Base-by-base conservation (phyloP, 176 grass and related monocot species). In the Coix lacrymajobi region DNA sequence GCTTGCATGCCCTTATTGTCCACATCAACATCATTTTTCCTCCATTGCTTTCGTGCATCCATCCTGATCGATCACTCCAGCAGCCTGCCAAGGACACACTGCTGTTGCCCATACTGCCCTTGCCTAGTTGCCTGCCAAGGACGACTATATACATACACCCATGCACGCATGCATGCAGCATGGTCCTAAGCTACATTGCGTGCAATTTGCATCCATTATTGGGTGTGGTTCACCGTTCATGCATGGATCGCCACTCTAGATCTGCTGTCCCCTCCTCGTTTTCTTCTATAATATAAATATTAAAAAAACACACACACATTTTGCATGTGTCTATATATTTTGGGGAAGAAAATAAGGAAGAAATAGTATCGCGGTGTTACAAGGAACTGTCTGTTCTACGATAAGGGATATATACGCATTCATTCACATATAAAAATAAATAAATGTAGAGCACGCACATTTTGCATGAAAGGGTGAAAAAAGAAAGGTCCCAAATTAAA, bases 11-110 rank as follows among this genome's bases (percentile, higher is more conserved):
- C 76, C 73, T 58, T 82, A 51, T 86, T 83, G 88, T 90, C 79
- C 88, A 78, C 83, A 71, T 86, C 73, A 44, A 76, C 83, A 86
- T 86, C 88, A 90, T 82, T 65, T 77, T 24, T 11, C 54, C 51
- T 17, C 15, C 5, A 7, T n/a, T 81, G n/a, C n/a, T n/a, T n/a
- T n/a, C n/a, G n/a, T n/a, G n/a, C n/a, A n/a, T n/a, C n/a, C n/a
- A n/a, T n/a, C n/a, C n/a, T n/a, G n/a, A n/a, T n/a, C n/a, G n/a
- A n/a, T n/a, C n/a, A n/a, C n/a, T n/a, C n/a, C n/a, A n/a, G n/a
- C n/a, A n/a, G n/a, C n/a, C n/a, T n/a, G n/a, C n/a, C n/a, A n/a
- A n/a, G n/a, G n/a, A n/a, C n/a, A n/a, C n/a, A n/a, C n/a, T n/a
- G n/a, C n/a, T 64, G 25, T 37, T 79, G 13, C 57, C 67, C 62